Evolutionary conservation across 1,284 basidiomycete species (phyloP).

Genomic region (Tilletia caries): DNA sequence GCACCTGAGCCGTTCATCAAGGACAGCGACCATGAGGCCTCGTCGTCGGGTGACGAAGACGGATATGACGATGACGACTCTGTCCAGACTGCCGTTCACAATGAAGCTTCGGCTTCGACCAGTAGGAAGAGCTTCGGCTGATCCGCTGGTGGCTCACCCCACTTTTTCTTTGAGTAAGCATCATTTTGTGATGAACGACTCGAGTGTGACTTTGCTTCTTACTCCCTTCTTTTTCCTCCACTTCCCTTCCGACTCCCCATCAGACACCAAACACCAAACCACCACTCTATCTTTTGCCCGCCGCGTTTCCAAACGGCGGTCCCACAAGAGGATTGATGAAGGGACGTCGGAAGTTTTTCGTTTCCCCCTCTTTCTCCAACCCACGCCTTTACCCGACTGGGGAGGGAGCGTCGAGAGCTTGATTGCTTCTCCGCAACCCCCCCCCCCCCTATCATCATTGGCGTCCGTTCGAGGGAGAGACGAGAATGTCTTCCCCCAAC

Average conservation of each 20-base stretch:
- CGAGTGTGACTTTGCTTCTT: background rate
- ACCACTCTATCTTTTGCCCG: slow-evolving; percentile 12
- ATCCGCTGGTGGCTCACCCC: background rate
- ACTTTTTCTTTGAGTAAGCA: slow-evolving; percentile 12
- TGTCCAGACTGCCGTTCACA: background rate
- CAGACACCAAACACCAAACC: background rate
- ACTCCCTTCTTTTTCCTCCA: background rate
- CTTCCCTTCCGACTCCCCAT: background rate
- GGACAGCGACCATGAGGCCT: background rate
- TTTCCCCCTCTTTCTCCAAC: background rate
- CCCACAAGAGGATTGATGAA: background rate
- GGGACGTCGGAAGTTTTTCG: background rate
- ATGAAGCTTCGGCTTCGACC: slow-evolving; percentile 2
- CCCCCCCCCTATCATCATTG: no score
- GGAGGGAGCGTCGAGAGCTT: slow-evolving; percentile 2
- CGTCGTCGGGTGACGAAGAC: background rate
- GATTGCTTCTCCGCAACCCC: background rate
- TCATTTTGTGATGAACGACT: background rate
- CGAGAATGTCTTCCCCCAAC: no score
- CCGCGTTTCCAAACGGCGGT: slow-evolving; percentile 9
- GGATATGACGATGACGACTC: background rate
- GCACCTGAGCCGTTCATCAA: background rate
- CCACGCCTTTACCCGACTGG: background rate
- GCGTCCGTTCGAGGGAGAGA: no score
- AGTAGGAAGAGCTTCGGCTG: slow-evolving; percentile 10